Conservation (phyloP, 495 filamentous ascomycete species). For the Hyaloscypha hepaticicola region DNA sequence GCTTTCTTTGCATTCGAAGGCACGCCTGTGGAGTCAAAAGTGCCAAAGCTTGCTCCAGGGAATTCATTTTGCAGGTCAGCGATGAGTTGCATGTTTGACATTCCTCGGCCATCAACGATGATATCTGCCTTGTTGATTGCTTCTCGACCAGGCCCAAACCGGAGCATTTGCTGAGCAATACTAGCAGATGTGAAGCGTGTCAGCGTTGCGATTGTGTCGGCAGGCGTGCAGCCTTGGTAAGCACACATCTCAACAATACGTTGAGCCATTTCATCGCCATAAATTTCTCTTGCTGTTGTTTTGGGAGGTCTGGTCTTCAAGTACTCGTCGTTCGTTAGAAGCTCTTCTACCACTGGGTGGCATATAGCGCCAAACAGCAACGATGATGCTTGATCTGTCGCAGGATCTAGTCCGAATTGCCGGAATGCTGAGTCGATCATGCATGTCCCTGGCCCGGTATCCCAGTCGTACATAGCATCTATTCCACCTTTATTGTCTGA, state of each 20-base stretch:
- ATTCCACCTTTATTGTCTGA: conserved; percentile 29
- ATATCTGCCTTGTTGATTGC: conserved; percentile 33
- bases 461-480: conserved; percentile 35
- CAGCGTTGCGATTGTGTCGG: conserved; percentile 32
- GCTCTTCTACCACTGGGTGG: conserved; percentile 29
- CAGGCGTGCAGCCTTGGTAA: conserved; percentile 24
- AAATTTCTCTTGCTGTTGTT: conserved; percentile 33
- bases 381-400: conserved; percentile 25
- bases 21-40: conserved; percentile 31
- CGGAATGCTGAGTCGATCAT: conserved; percentile 32
- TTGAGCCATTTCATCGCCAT: conserved; percentile 29
- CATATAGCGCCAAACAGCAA: conserved; percentile 28
- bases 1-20: conserved; percentile 34
- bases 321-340: conserved; percentile 26
- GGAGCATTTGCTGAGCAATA: conserved; percentile 33
- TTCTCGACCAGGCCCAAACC: conserved; percentile 30
- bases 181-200: conserved; percentile 32
- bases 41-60: conserved; percentile 25
- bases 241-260: conserved; percentile 27
- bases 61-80: conserved; percentile 31
- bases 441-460: conserved; percentile 32
- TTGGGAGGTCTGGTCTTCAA: conserved; percentile 29
- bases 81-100: conserved; percentile 30
- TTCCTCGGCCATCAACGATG: conserved; percentile 31
- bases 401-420: conserved; percentile 28